These are phyloP conservation scores for Globisporangium radiosum DNA, from an alignment of 352 stramenopile species.

Conservation along the genomic window DNA sequence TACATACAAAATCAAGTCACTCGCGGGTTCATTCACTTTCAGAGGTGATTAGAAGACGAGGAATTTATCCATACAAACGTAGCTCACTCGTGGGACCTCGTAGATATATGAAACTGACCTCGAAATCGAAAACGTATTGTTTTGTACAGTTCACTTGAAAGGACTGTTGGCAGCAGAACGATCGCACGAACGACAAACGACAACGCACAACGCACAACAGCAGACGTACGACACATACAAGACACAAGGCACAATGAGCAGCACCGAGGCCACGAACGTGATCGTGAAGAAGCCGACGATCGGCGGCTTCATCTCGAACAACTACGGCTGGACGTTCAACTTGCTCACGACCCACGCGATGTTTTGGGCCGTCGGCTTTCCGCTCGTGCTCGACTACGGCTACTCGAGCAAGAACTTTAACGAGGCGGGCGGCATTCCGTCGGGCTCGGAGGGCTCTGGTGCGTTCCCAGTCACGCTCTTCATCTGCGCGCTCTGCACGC, in stretches of 20 bases:
- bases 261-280: not conserved
- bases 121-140: no score
- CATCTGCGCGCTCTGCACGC: conserved; percentile 63
- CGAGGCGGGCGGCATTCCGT: conserved; percentile 65
- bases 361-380: conserved; percentile 82
- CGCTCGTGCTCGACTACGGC: conserved; percentile 67
- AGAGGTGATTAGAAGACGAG: no score
- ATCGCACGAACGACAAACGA: no score
- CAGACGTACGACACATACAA: not conserved
- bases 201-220: not conserved
- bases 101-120: no score
- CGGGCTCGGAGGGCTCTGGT: conserved; percentile 66
- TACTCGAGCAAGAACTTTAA: conserved; percentile 77
- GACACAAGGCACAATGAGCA: not conserved
- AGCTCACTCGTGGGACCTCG: no score
- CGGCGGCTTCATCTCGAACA: conserved; percentile 54
- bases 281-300: conserved; percentile 27
- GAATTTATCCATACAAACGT: no score
- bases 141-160: no score
- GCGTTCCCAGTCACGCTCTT: conserved; percentile 80
- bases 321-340: conserved; percentile 84
- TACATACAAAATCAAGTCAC: no score
- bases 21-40: no score
- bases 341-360: conserved; percentile 70
- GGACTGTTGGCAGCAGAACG: no score